Base-by-base conservation (phyloP, 768 basidiomycete genomes). In the Mycena latifolia region DNA sequence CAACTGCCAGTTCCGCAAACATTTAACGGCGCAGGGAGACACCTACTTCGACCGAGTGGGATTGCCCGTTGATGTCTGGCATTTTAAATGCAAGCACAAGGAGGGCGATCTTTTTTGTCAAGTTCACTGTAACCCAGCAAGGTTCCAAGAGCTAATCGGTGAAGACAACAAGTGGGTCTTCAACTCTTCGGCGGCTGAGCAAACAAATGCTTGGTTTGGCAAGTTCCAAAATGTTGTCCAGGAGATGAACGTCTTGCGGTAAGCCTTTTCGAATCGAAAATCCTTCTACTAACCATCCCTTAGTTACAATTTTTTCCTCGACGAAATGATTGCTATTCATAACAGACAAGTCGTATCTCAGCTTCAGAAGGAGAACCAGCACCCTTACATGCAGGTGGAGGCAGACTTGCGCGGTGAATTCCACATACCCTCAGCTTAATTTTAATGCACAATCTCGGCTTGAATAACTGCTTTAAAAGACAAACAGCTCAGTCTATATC, bases 141-240 rank as follows among this genome's bases (percentile, higher is more conserved):
- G 25, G 0, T 80, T 80, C 61, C 27, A 5, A 3, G 48, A 50
- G 10, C 48, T 50, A 2, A 29, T 29, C 2, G 48, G 28, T 20
- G 48, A 68, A 28, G 29, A 48, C 37, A 67, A 68, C 0, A 50
- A 50, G 5, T 80, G 76, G 74, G 51, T 35, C 0, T 80, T 80
- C 67, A 77, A 77, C 39, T 74, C 76, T 0, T 77, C 76, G 18
- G 69, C 63, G 0, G 76, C 76, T 2, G 76, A 77, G 61, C 69
- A 73, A 62, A 61, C 61, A 2, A 77, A 77, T 55, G 70, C 64
- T 3, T 77, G 76, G 75, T 50, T 76, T 24, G 66, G 66, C 2
- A 67, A 72, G 5, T 76, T 70, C 39, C 65, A 71, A 5, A 15
- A 66, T 0, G 73, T 77, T 0, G 67, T 66, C 20, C 10, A 65